These are phyloP conservation scores for Phyllosticta citribraziliensis DNA, from an alignment of 2,329 filamentous ascomycete species.

Conservation along the genomic window DNA sequence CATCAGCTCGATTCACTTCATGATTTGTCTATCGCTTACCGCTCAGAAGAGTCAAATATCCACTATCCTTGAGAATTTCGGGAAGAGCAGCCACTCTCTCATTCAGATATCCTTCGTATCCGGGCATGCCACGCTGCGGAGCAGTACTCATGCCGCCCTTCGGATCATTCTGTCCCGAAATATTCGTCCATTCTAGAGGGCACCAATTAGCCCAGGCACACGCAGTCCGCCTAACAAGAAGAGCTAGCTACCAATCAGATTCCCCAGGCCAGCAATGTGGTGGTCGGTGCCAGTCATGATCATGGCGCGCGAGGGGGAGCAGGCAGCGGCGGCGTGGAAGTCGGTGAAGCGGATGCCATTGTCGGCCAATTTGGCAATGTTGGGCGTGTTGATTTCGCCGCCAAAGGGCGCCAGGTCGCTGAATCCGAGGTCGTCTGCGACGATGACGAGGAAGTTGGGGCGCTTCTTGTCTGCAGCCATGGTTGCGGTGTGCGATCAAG, in stretches of 20 bases:
- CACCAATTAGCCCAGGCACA: background rate
- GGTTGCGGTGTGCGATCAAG: background rate
- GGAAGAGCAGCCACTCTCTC: constrained; percentile 48
- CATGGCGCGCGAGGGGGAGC: constrained; percentile 56
- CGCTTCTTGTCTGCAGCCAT: constrained; percentile 25
- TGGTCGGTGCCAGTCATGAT: constrained; percentile 57
- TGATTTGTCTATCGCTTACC: constrained; percentile 22
- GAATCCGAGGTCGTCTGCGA: constrained; percentile 52
- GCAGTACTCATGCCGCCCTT: constrained; percentile 43
- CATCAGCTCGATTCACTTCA: too few species aligned
- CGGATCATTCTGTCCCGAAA: constrained; percentile 43
- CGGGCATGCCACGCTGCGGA: constrained; percentile 47
- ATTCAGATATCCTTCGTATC: constrained; percentile 56
- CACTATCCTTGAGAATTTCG: constrained; percentile 48
- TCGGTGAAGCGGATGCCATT: constrained; percentile 51
- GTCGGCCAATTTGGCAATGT: constrained; percentile 42
- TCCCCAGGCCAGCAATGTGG: constrained; percentile 50
- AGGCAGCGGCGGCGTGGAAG: constrained; percentile 56
- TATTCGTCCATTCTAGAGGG: constrained; percentile 43
- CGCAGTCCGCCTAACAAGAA: background rate
- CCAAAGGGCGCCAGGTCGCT: constrained; percentile 51
- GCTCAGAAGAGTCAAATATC: constrained; percentile 51
- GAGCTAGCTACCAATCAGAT: constrained; percentile 5
- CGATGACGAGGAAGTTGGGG: constrained; percentile 51
- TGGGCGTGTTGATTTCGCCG: constrained; percentile 51